A percentile compares a stretch with the other conserved stretches of the same genome.
Conservation (phyloP, 768 basidiomycete genomes). For the Lactarius psammicola region DNA sequence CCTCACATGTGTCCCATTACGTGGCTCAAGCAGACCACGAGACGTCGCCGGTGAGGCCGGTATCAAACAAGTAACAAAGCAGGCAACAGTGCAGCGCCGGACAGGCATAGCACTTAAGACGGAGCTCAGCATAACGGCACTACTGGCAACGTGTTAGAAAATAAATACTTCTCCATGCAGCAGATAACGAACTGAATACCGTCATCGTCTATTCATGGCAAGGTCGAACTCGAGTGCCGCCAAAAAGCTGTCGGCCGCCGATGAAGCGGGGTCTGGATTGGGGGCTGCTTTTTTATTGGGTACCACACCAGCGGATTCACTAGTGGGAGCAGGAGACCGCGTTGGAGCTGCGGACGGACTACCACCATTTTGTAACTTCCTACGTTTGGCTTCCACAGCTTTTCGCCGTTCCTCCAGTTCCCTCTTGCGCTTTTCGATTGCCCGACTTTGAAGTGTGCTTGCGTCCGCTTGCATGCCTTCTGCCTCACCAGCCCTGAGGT, state of each 20-base stretch:
- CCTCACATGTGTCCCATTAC: conserved; percentile 22
- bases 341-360: conserved; percentile 9
- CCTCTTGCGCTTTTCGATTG: conserved; percentile 70
- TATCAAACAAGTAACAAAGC: conserved; percentile 15
- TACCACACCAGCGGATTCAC: conserved; percentile 5
- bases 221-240: conserved; percentile 66
- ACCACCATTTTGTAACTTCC: conserved; percentile 44
- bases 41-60: neutral
- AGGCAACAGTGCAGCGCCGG: conserved; percentile 18
- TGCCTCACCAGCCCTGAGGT: conserved; percentile 64
- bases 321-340: conserved; percentile 18
- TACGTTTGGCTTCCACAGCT: conserved; percentile 64
- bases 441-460: conserved; percentile 44
- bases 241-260: conserved; percentile 63
- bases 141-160: conserved; percentile 5
- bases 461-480: conserved; percentile 65
- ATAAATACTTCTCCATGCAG: neutral
- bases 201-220: conserved; percentile 35
- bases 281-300: conserved; percentile 25
- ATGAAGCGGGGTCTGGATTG: conserved; percentile 16
- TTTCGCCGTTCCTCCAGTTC: conserved; percentile 65
- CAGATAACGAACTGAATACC: neutral
- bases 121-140: conserved; percentile 16
- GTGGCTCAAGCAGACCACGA: conserved; percentile 7
- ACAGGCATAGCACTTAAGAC: conserved; percentile 3